Conservation (phyloP, 495 filamentous ascomycete species). For the Apiosordaria backusii region DNA sequence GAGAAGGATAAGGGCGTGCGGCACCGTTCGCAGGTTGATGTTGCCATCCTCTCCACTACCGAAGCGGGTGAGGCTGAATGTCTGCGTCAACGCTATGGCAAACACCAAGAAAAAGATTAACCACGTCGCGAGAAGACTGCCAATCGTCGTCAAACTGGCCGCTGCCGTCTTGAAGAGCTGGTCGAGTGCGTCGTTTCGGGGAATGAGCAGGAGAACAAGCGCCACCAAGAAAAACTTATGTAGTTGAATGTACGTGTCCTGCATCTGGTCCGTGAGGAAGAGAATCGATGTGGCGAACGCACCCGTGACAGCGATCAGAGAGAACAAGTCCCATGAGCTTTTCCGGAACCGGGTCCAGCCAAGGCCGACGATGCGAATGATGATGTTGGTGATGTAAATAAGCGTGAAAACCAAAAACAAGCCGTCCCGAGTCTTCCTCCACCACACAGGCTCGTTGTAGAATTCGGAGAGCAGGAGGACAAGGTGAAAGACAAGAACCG, state of each 20-base stretch:
- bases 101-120: slow-evolving; percentile 94
- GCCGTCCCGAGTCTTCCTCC: slow-evolving; percentile 65
- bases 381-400: slow-evolving; percentile 79
- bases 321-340: slow-evolving; percentile 95
- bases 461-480: slow-evolving; percentile 81
- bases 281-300: slow-evolving; percentile 74
- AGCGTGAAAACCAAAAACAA: slow-evolving; percentile 82
- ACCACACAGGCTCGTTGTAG: slow-evolving; percentile 64
- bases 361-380: slow-evolving; percentile 80
- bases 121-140: slow-evolving; percentile 94
- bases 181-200: slow-evolving; percentile 93
- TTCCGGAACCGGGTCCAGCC: slow-evolving; percentile 89
- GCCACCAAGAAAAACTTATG: slow-evolving; percentile 94
- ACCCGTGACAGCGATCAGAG: slow-evolving; percentile 78
- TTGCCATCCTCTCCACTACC: slow-evolving; percentile 68
- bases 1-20: slow-evolving; percentile 87
- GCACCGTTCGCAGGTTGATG: slow-evolving; percentile 89
- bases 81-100: slow-evolving; percentile 93
- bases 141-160: slow-evolving; percentile 86
- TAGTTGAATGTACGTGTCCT: slow-evolving; percentile 65
- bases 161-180: slow-evolving; percentile 99
- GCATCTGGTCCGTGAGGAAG: slow-evolving; percentile 51
- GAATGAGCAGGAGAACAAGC: slow-evolving; percentile 87
- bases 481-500: slow-evolving; percentile 75
- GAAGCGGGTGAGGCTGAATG: slow-evolving; percentile 92